Conservation (phyloP, 331 rosid species). For the Acacia concinna region DNA sequence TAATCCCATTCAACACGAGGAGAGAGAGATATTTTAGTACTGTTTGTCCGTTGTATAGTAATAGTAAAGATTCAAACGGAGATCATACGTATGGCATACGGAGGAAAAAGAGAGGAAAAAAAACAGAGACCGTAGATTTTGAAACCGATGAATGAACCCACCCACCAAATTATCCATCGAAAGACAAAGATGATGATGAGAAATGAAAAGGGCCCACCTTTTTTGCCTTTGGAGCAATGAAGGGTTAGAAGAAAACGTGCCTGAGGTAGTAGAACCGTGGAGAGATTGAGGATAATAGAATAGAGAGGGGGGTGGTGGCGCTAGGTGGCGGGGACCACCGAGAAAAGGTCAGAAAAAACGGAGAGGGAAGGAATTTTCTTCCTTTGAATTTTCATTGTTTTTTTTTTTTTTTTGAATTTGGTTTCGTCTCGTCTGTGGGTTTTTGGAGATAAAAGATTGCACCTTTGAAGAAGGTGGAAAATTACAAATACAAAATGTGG, state of each 20-base stretch:
- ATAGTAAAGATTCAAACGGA: slow-evolving; percentile 19
- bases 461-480: neutral
- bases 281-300: neutral
- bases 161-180: neutral
- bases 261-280: neutral
- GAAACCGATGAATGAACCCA: slow-evolving; percentile 14
- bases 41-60: too few species aligned
- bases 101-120: neutral
- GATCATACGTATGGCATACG: slow-evolving; percentile 37
- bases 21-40: slow-evolving; percentile 1
- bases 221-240: neutral
- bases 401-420: too few species aligned
- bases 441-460: neutral
- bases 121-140: slow-evolving; percentile 30
- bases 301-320: neutral
- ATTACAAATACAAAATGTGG: neutral
- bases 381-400: neutral
- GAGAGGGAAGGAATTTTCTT: neutral
- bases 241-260: neutral
- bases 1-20: slow-evolving; percentile 29
- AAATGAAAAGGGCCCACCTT: neutral
- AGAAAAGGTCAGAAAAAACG: slow-evolving; percentile 50
- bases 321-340: slow-evolving; percentile 54
- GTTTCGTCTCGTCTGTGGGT: neutral
- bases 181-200: neutral